Evolutionary conservation across 1,284 basidiomycete genomes (phyloP).

Genomic region (Boletus hoseneyae): DNA sequence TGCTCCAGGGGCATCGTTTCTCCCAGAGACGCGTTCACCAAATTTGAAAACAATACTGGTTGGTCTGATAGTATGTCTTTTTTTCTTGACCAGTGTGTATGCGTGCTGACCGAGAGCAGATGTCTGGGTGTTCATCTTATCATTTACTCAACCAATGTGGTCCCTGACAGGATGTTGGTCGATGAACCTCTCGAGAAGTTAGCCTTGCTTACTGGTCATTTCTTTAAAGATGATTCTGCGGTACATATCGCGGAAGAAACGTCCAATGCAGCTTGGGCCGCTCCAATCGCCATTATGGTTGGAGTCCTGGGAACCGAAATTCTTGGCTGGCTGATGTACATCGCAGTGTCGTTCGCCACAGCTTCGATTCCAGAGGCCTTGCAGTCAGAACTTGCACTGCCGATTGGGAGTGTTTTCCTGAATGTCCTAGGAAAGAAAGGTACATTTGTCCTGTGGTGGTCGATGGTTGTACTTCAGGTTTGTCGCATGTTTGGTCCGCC

Average conservation of each 20-base stretch:
- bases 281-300: constrained; percentile 71
- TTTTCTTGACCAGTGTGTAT: background rate
- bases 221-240: constrained; percentile 50
- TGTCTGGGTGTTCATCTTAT: constrained; percentile 23
- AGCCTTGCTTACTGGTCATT: background rate
- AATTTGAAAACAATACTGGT: constrained; percentile 66
- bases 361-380: constrained; percentile 49
- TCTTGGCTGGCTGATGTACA: constrained; percentile 61
- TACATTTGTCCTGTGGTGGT: constrained; percentile 62
- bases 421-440: constrained; percentile 58
- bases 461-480: constrained; percentile 63
- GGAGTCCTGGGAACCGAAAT: constrained; percentile 53
- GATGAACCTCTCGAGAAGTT: background rate
- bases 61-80: constrained; percentile 52
- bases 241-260: constrained; percentile 73
- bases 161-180: constrained; percentile 24
- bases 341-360: constrained; percentile 60
- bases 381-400: constrained; percentile 47
- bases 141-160: constrained; percentile 27
- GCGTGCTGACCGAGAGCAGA: constrained; percentile 36
- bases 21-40: constrained; percentile 57
- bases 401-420: constrained; percentile 64
- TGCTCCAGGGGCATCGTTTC: constrained; percentile 53
- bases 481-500: constrained; percentile 4
- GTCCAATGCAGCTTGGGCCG: constrained; percentile 57